Evolutionary conservation across 2,329 filamentous ascomycete genomes (phyloP).

Genomic region (Pleomassaria siparia): DNA sequence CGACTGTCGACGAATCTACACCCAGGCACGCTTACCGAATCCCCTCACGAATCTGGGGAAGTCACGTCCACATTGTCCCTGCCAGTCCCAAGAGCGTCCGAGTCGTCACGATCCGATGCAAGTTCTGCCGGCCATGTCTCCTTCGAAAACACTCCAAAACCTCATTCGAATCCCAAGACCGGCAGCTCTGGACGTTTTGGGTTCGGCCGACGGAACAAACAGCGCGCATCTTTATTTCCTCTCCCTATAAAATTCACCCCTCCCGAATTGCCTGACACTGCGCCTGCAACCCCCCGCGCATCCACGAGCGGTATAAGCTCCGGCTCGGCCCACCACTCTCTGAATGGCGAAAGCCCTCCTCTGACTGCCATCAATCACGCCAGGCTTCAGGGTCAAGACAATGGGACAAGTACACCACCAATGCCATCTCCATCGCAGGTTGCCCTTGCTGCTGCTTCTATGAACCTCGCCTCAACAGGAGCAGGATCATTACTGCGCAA

Average conservation of each 20-base stretch:
- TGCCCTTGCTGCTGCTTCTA: conserved; percentile 51
- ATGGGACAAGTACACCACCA: conserved; percentile 35
- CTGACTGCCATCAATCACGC: conserved; percentile 37
- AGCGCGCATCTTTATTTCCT: conserved; percentile 77
- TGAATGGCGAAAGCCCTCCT: conserved; percentile 45
- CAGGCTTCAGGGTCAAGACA: conserved; percentile 14
- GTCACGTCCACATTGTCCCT: conserved; percentile 63
- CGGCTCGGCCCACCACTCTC: conserved; percentile 36
- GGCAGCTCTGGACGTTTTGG: conserved; percentile 72
- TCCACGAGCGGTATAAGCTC: conserved; percentile 43
- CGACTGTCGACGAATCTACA: conserved; percentile 62
- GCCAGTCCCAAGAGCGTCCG: conserved; percentile 68
- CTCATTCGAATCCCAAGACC: conserved; percentile 58
- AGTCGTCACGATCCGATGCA: conserved; percentile 87
- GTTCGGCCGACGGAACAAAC: conserved; percentile 71
- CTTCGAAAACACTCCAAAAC: conserved; percentile 37
- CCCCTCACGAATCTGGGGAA: conserved; percentile 64
- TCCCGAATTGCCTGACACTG: conserved; percentile 47
- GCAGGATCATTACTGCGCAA: conserved; percentile 56
- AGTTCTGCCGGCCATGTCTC: conserved; percentile 61
- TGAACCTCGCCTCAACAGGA: conserved; percentile 48
- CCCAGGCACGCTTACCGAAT: conserved; percentile 55
- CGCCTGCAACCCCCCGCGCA: conserved; percentile 50
- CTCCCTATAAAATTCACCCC: conserved; percentile 73
- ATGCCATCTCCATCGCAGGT: conserved; percentile 56